Evolutionary conservation across 371 early-diverging fungal genomes (phyloP).

Genomic region (Actinomucor elegans): DNA sequence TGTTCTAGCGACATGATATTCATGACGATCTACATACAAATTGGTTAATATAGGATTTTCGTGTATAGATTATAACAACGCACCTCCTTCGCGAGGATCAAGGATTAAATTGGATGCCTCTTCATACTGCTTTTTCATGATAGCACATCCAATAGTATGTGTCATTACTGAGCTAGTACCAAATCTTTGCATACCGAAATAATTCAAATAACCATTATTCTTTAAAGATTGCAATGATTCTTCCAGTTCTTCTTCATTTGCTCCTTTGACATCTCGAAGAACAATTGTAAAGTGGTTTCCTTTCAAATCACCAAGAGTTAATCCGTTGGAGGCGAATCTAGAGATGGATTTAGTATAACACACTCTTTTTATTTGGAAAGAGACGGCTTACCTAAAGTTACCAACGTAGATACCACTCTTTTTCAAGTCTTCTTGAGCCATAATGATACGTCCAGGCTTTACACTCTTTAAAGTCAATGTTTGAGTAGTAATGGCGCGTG

Average conservation of each 20-base stretch:
- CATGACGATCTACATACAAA: conserved; percentile 49
- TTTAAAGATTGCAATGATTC: conserved; percentile 63
- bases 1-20: conserved; percentile 62
- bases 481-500: conserved; percentile 94
- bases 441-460: conserved; percentile 57
- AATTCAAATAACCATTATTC: conserved; percentile 91
- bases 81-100: conserved; percentile 72
- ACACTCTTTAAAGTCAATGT: conserved; percentile 74
- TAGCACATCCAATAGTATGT: conserved; percentile 82
- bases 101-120: conserved; percentile 80
- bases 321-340: conserved; percentile 59
- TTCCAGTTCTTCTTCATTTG: conserved; percentile 44
- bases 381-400: conserved; percentile 65
- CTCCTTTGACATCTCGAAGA: conserved; percentile 52
- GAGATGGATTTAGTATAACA: not conserved
- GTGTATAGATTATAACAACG: too few species aligned
- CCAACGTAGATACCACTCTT: conserved; percentile 68
- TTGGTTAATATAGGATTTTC: too few species aligned
- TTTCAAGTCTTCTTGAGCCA: conserved; percentile 52
- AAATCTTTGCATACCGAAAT: conserved; percentile 99
- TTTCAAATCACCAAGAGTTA: conserved; percentile 79
- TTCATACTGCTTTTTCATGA: conserved; percentile 78
- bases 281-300: conserved; percentile 92
- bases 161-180: conserved; percentile 88
- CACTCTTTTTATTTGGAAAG: too few species aligned